Conservation (phyloP, 306 rosid genomes). For the Albizia julibrissin region DNA sequence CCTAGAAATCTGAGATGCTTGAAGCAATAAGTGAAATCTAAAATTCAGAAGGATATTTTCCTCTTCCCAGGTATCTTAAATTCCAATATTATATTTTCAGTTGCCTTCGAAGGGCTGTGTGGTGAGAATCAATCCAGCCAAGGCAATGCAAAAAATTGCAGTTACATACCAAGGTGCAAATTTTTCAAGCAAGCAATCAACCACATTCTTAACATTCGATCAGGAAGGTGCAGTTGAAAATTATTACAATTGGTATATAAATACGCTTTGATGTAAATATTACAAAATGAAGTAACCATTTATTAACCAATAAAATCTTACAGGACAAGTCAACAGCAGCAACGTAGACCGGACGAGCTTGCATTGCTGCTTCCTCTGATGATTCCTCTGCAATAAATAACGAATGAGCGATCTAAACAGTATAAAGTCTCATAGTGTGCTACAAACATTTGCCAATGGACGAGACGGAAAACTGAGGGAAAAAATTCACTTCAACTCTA, state of each 20-base stretch:
- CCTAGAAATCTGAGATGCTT: not conserved
- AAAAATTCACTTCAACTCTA: not conserved
- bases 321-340: slow-evolving; percentile 97
- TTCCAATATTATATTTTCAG: not conserved
- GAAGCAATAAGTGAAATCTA: not conserved
- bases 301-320: slow-evolving; percentile 44
- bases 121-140: not conserved
- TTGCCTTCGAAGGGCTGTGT: not conserved
- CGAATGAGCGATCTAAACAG: not conserved
- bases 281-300: not conserved
- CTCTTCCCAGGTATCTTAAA: not conserved
- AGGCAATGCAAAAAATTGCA: slow-evolving; percentile 11
- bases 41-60: not conserved
- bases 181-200: slow-evolving; percentile 22
- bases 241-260: not conserved
- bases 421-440: not conserved
- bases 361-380: slow-evolving; percentile 57
- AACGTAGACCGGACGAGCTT: slow-evolving; percentile 86
- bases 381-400: slow-evolving; percentile 53
- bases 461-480: not conserved
- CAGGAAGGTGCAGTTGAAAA: not conserved
- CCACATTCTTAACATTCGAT: slow-evolving; percentile 9
- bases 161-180: slow-evolving; percentile 3
- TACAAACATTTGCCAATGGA: not conserved
- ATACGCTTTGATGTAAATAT: not conserved